Evolutionary conservation across 345 rosid species (phyloP).

Genomic region (Citrus hindsii): DNA sequence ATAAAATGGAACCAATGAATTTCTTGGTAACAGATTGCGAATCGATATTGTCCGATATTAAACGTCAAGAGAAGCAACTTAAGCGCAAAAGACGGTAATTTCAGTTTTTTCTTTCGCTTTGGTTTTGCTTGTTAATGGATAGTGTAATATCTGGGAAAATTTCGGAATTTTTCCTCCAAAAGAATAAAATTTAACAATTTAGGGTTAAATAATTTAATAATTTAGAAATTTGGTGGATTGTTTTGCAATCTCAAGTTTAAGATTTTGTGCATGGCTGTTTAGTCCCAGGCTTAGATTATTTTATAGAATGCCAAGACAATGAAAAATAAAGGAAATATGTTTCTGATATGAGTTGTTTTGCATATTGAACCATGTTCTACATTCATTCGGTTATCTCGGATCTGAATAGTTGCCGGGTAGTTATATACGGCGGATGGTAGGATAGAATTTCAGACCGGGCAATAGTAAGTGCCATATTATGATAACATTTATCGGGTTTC

Average conservation of each 20-base stretch:
- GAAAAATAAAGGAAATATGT: not conserved
- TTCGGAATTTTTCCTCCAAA: not conserved
- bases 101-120: not conserved
- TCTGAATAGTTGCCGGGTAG: not conserved
- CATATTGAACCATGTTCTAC: not conserved
- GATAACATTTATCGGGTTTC: not conserved
- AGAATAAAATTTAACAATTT: not conserved
- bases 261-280: not conserved
- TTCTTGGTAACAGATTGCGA: slow-evolving; percentile 32
- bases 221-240: not conserved
- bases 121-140: not conserved
- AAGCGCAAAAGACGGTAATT: slow-evolving; percentile 59
- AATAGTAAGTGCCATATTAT: not conserved
- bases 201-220: not conserved
- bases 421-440: not conserved
- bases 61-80: slow-evolving; percentile 46
- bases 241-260: not conserved
- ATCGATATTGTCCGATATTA: slow-evolving; percentile 39
- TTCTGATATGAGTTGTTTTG: not conserved
- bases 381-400: not conserved
- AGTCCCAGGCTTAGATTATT: not conserved
- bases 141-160: not conserved
- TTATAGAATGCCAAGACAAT: not conserved
- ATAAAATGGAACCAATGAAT: slow-evolving; percentile 15
- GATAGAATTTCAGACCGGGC: not conserved